phyloP scores from a whole-genome alignment of 1,139 yeast species.

The Protomyces macrosporus region DNA sequence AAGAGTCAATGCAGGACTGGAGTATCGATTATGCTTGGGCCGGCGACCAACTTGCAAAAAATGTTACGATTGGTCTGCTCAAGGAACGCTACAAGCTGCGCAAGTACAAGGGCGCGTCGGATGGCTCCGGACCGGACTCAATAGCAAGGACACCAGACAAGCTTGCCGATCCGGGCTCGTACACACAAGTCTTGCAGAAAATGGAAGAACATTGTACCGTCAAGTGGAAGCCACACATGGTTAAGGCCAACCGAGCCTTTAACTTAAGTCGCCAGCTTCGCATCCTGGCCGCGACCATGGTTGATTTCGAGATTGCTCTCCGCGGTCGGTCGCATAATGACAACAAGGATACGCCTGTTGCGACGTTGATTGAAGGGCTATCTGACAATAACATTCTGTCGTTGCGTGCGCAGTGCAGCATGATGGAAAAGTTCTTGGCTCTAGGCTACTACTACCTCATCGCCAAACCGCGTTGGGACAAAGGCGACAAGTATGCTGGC shows the following conservation, averaged over 20 bases:
- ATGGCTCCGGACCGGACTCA: no score
- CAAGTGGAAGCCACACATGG: background rate
- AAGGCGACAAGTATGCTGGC: background rate
- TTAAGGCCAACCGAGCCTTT: background rate
- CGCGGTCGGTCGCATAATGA: slow-evolving; percentile 18
- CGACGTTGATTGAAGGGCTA: slow-evolving; percentile 5
- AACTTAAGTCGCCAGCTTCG: background rate
- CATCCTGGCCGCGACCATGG: slow-evolving; percentile 5
- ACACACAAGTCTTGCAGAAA: background rate
- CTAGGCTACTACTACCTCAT: background rate
- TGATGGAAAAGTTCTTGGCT: background rate
- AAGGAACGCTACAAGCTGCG: background rate
- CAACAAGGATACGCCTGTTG: slow-evolving; percentile 2
- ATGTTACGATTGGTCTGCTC: background rate
- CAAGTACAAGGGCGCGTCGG: background rate
- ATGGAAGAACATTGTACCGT: background rate
- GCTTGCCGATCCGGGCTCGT: background rate
- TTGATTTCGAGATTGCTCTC: slow-evolving; percentile 19
- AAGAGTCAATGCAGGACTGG: background rate
- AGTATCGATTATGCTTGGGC: background rate
- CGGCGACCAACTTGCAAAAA: background rate
- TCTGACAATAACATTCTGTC: slow-evolving; percentile 16
- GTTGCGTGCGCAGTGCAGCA: slow-evolving; percentile 8
- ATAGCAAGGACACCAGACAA: background rate
- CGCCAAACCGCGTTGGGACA: background rate